Base-by-base conservation (phyloP, 768 basidiomycete genomes). In the Gelatoporia subvermispora region DNA sequence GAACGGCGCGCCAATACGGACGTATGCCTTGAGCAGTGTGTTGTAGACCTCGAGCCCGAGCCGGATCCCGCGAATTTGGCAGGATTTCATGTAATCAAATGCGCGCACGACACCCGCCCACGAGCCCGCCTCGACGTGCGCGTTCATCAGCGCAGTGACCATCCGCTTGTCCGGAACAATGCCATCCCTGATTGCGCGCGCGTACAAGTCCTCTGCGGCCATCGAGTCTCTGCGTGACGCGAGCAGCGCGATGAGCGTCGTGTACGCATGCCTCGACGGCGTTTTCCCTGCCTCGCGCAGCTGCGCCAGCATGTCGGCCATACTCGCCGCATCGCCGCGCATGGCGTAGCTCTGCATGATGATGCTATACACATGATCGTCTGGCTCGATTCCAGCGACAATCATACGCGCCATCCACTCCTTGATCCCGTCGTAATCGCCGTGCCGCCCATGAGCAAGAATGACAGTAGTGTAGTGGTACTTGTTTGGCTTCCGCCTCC, bases 11-110 rank as follows among this genome's bases (percentile, higher is more conserved):
- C 87, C 90, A 31, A 89, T 77, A 41, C 85, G 71, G 45, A 95
- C 78, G 59, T 90, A 87, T 2, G 91, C 90, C 65, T 89, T 90
- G 55, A 95, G 68, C 21, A 96, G 73, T 21, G 81, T 81, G 64
- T 92, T 92, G 65, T 82, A 84, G 44, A 85, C 74, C 42, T 81
- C 75, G 60, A 85, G 74, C 36, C 76, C 70, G 35, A 82, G 68
- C 43, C 69, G 63, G 37, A 71, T 63, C 36, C 69, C 61, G 46
- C 69, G 65, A 46, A 55, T 42, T 10, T 61, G 59, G 23, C 70
- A 61, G 31, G 68, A 56, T 34, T 66, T 64, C 39, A 90, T 68
- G 54, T 77, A 81, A 54, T 85, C 78, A 59, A 86, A 95, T 11
- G 81, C 69, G 20, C 77, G 74, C 49, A 91, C 73, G 17, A 85